phyloP scores from a whole-genome alignment of 176 grass and related monocot genomes.

The Coix lacrymajobi region DNA sequence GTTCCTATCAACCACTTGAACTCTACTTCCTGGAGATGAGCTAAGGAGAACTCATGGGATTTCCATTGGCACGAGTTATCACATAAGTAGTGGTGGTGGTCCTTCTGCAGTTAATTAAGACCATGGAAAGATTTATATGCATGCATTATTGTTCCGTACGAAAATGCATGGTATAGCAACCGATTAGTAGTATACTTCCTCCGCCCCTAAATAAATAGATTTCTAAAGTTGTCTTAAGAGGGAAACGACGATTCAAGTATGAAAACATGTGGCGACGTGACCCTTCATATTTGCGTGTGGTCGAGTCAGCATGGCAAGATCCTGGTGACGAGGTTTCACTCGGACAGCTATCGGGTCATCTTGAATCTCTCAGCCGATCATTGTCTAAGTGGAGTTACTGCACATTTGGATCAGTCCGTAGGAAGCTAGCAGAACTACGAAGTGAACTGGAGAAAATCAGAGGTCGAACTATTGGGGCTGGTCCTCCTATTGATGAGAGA shows the following conservation, averaged over 20 bases:
- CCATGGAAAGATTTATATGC: not conserved
- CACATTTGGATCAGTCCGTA: not conserved
- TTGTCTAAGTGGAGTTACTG: not conserved
- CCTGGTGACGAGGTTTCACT: no score
- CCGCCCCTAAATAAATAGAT: no score
- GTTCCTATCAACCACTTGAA: not conserved
- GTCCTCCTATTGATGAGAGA: not conserved
- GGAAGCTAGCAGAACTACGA: not conserved
- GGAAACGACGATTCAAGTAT: not conserved
- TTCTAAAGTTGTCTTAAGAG: no score
- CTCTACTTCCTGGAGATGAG: not conserved
- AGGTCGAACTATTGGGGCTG: not conserved
- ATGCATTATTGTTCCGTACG: not conserved
- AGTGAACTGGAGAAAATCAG: not conserved
- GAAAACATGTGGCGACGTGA: no score
- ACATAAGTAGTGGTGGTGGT: not conserved
- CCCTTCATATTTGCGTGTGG: not conserved
- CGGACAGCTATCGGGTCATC: no score
- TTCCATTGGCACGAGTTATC: not conserved
- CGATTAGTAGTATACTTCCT: no score
- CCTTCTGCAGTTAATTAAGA: not conserved
- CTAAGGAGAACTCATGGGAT: not conserved
- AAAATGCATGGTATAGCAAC: not conserved
- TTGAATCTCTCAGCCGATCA: no score
- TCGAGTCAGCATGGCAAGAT: no score